Base-by-base conservation (phyloP, 2,329 filamentous ascomycete genomes). In the Parafenestella ontariensis region DNA sequence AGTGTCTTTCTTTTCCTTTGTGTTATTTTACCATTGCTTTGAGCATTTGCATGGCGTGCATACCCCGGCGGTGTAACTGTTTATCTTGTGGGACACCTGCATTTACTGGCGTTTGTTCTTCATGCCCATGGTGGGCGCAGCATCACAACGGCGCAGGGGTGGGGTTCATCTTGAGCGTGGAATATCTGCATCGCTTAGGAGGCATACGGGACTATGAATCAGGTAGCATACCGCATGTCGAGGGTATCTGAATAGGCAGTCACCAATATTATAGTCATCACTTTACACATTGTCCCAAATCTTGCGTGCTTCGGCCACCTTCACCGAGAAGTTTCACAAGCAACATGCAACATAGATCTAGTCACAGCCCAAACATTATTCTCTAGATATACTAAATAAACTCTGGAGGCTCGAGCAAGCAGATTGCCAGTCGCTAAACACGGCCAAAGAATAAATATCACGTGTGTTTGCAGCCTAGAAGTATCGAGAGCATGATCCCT, bases 21-120 rank as follows among this genome's bases (percentile, higher is more conserved):
- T 57, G n/a, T 52, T 56, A 37, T 47, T 42, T 26, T 48, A 47
- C 37, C 52, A 24, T 41, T 39, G 48, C 33, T 61, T 41, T 40
- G 23, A 51, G 47, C 57, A 59, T 58, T 34, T 51, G 50, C 57
- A 62, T 66, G 66, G 54, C 57, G 60, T 68, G 65, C 60, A 70
- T 71, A 63, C 44, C 57, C 56, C 57, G 59, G 47, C 46, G 54
- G 49, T 37, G 45, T 36, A 7, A 20, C 18, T 61, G 42, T 46
- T 48, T 40, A 41, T 20, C 24, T 13, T 29, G 43, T 50, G 45
- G 49, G 28, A 26, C 40, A 50, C 44, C 15, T 50, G 65, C 64
- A 70, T 68, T 46, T 57, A 54, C 36, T 34, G 64, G 67, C 56
- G 62, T 64, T 62, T 58, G 41, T 59, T 34, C 36, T 46, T 57